Percentiles rank a stretch among this genome's conserved stretches.
Conservation (phyloP, 1,284 basidiomycete species). For the Ustanciosporium gigantosporum region DNA sequence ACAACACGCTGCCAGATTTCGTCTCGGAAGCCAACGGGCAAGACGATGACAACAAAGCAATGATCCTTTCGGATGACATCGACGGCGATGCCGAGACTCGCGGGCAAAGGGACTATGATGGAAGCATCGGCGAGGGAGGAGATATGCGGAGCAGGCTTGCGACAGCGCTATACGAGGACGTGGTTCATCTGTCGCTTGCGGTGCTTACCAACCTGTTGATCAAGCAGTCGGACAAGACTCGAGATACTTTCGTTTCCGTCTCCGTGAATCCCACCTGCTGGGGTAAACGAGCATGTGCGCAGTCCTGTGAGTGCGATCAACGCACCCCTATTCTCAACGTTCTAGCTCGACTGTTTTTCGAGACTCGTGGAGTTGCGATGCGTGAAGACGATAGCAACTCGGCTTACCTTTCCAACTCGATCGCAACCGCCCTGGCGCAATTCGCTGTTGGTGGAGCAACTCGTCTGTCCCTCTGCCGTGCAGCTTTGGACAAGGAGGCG, state of each 20-base stretch:
- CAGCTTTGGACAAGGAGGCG: slow-evolving; percentile 3
- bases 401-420: slow-evolving; percentile 39
- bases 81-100: neutral
- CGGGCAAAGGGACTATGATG: too few relatives aligned
- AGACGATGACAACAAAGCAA: neutral
- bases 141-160: neutral
- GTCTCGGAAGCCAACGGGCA: neutral
- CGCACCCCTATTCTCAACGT: slow-evolving; percentile 5
- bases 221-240: slow-evolving; percentile 30
- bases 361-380: slow-evolving; percentile 12
- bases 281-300: slow-evolving; percentile 7
- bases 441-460: slow-evolving; percentile 17
- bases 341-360: slow-evolving; percentile 21
- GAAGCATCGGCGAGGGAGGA: too few relatives aligned
- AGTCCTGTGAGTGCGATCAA: slow-evolving; percentile 8
- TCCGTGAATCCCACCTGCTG: slow-evolving; percentile 9
- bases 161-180: slow-evolving; percentile 16
- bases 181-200: slow-evolving; percentile 33
- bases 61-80: neutral
- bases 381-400: slow-evolving; percentile 19
- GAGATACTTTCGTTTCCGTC: slow-evolving; percentile 8
- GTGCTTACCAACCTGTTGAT: slow-evolving; percentile 34
- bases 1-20: neutral
- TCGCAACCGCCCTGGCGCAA: slow-evolving; percentile 34
- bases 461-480: slow-evolving; percentile 2